Conservation (phyloP, 805 yeast genomes). For the Vanderwaltozyma verrucispora region DNA sequence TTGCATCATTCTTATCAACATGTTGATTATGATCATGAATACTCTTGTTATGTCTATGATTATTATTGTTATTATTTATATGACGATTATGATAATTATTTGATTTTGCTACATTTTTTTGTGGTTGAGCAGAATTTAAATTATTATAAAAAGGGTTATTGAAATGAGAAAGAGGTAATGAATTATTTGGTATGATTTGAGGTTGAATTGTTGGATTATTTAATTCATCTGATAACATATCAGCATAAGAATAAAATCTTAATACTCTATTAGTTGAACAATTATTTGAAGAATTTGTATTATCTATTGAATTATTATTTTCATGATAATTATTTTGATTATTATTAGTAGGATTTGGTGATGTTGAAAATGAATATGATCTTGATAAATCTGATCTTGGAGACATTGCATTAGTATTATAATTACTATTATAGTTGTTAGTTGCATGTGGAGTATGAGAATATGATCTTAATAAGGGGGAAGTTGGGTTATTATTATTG, state of each 20-base stretch:
- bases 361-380: neutral
- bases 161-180: neutral
- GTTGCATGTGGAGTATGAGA: slow-evolving; percentile 9
- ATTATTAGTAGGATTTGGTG: no score
- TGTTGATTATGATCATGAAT: no score
- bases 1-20: no score
- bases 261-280: slow-evolving; percentile 19
- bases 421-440: slow-evolving; percentile 1
- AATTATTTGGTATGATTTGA: neutral
- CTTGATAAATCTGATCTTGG: slow-evolving; percentile 1
- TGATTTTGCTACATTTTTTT: no score
- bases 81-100: no score
- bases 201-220: neutral
- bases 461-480: slow-evolving; percentile 6
- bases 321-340: no score
- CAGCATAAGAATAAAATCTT: slow-evolving; percentile 68
- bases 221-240: slow-evolving; percentile 54
- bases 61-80: no score
- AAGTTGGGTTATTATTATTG: slow-evolving; percentile 5
- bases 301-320: slow-evolving; percentile 2
- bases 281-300: slow-evolving; percentile 1
- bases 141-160: neutral
- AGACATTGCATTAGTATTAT: no score
- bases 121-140: neutral
- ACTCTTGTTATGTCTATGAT: no score